Conservation (phyloP, 2,329 filamentous ascomycete genomes). For the Zopfia rhizophila region DNA sequence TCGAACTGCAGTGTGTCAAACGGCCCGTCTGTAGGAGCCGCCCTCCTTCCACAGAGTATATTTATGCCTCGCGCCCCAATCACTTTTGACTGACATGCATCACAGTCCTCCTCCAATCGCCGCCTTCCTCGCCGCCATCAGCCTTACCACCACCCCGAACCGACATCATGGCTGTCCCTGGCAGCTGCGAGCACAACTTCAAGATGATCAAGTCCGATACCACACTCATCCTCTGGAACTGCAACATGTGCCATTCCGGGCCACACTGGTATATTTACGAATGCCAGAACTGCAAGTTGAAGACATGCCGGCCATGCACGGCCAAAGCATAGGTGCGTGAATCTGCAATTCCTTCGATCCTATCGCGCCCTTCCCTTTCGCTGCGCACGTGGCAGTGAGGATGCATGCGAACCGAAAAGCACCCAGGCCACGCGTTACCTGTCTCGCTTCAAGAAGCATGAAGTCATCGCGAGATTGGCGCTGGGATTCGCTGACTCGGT, state of each 20-base stretch:
- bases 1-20: too few species aligned
- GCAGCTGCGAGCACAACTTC: slow-evolving; percentile 60
- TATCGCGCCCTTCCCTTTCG: too few species aligned
- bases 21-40: slow-evolving; percentile 26
- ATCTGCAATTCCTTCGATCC: background rate
- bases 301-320: slow-evolving; percentile 60
- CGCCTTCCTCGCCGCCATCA: slow-evolving; percentile 17
- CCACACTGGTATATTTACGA: slow-evolving; percentile 64
- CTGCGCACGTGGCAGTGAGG: slow-evolving; percentile 16
- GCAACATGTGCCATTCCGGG: slow-evolving; percentile 62
- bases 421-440: slow-evolving; percentile 6
- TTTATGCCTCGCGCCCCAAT: slow-evolving; percentile 32
- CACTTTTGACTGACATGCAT: slow-evolving; percentile 31
- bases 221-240: slow-evolving; percentile 63
- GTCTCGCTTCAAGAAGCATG: slow-evolving; percentile 19
- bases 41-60: slow-evolving; percentile 34
- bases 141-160: slow-evolving; percentile 18
- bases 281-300: slow-evolving; percentile 62
- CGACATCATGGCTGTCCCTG: slow-evolving; percentile 58
- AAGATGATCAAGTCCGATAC: slow-evolving; percentile 64
- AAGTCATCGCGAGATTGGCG: slow-evolving; percentile 11
- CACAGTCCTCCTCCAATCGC: slow-evolving; percentile 15
- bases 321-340: slow-evolving; percentile 53
- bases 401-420: slow-evolving; percentile 12
- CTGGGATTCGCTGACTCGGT: slow-evolving; percentile 27